phyloP scores from a whole-genome alignment of 2,329 filamentous ascomycete species.

The Aspergillus novoparasiticus region DNA sequence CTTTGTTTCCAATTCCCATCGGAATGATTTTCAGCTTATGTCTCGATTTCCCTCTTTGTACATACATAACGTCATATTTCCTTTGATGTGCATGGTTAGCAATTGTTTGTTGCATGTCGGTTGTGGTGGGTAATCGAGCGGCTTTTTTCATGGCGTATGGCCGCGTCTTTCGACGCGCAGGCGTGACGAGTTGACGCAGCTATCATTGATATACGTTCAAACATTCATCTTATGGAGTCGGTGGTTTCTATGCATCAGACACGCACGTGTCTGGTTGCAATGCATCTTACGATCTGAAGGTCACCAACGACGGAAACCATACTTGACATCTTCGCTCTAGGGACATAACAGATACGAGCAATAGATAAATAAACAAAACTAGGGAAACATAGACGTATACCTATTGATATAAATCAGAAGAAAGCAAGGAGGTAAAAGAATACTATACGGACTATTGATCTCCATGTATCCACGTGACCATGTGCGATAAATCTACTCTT shows the following conservation, averaged over 20 bases:
- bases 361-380: background rate
- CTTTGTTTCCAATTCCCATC: conserved; percentile 2
- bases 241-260: background rate
- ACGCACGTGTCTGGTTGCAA: background rate
- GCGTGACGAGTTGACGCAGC: conserved; percentile 24
- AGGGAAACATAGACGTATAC: background rate
- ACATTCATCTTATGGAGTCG: conserved; percentile 7
- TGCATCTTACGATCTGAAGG: background rate
- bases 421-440: background rate
- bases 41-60: background rate
- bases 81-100: conserved; percentile 3
- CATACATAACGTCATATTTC: background rate
- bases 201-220: conserved; percentile 15
- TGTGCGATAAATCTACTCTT: background rate
- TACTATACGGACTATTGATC: background rate
- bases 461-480: background rate
- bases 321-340: background rate
- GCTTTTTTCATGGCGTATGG: conserved; percentile 16
- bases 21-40: background rate
- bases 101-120: background rate
- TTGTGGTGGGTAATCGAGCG: conserved; percentile 3
- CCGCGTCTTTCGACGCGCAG: conserved; percentile 29
- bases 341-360: background rate
- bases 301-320: background rate
- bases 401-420: background rate